Base-by-base conservation (phyloP, 1,284 basidiomycete species). In the Xerocomus nothofagi region DNA sequence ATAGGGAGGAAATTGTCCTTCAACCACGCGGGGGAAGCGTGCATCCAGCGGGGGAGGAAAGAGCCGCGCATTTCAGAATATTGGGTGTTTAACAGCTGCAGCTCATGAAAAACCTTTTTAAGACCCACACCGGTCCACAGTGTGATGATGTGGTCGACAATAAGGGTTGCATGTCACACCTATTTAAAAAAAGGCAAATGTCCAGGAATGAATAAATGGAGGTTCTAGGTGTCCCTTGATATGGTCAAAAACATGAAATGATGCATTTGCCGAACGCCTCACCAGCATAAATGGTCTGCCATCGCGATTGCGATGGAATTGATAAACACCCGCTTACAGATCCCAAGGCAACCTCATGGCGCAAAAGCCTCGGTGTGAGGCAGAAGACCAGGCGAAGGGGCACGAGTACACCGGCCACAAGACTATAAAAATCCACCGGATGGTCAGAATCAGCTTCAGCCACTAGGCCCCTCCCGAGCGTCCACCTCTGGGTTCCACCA, bases 301-400 rank as follows among this genome's bases (percentile, higher is more conserved):
- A 64, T 61, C 65, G 50, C 40, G 54, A 67, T 62, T 59, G 31
- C 53, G 53, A 63, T 60, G 49, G 40, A 49, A 47, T 46, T 50
- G 63, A 64, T 64, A 57, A 62, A 57, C 43, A 47, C 40, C 51
- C 37, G 31, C 49, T 51, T 37, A 54, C 51, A 66, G 39, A 43
- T 29, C 49, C 42, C 37, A 60, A 38, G 40, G 49, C 60, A 30
- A 51, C 57, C 61, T 78, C 98, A 38, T 95, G 93, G 43, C 76
- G 93, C 30, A 79, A 93, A 37, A 93, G 97, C 84, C 12, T 91
- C 94, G 75, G 97, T 45, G 79, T 80, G 54, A 29, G 89, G 91
- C 78, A 33, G 44, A 46, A 47, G 46, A 37, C 42, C 40, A 49
- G 49, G 51, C 37, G 42, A 36, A 33, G 42, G 26, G 49, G 46